These are phyloP conservation scores for Friedmanniomyces simplex DNA, from an alignment of 495 filamentous ascomycete species.

Conservation along the genomic window DNA sequence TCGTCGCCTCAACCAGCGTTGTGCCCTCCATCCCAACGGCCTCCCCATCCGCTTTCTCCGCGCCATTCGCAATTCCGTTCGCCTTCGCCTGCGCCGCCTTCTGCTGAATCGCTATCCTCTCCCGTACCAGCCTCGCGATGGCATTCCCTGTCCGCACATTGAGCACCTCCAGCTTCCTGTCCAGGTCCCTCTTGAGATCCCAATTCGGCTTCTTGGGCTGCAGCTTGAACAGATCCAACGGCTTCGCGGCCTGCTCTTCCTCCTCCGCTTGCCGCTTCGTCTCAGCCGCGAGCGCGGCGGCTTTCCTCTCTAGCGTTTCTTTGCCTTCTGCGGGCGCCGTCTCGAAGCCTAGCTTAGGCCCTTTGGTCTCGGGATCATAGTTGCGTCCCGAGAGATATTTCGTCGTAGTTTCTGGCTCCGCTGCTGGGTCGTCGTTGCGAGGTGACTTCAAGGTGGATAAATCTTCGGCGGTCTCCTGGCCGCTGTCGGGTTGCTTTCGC, in stretches of 20 bases:
- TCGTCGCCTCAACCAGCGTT: conserved; percentile 53
- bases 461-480: conserved; percentile 7
- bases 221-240: conserved; percentile 86
- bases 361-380: conserved; percentile 73
- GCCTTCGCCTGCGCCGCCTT: conserved; percentile 44
- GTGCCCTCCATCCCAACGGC: conserved; percentile 53
- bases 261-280: conserved; percentile 54
- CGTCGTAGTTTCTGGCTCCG: conserved; percentile 31
- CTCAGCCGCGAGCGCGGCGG: conserved; percentile 60
- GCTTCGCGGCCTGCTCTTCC: conserved; percentile 59
- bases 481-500: conserved; percentile 59
- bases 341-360: conserved; percentile 89
- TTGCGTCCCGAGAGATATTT: conserved; percentile 83
- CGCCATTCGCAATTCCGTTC: conserved; percentile 21
- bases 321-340: conserved; percentile 56
- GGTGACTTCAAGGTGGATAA: conserved; percentile 9
- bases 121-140: conserved; percentile 76
- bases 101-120: conserved; percentile 68
- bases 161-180: conserved; percentile 70
- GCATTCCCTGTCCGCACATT: conserved; percentile 88
- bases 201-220: conserved; percentile 98
- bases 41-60: conserved; percentile 26
- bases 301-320: conserved; percentile 73
- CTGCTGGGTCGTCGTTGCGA: conserved; percentile 12
- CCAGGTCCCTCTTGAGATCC: conserved; percentile 89